Evolutionary conservation across 2,329 filamentous ascomycete genomes (phyloP), one percentile per base, ranked within the genome.

Genomic region (Monosporascus sp.): DNA sequence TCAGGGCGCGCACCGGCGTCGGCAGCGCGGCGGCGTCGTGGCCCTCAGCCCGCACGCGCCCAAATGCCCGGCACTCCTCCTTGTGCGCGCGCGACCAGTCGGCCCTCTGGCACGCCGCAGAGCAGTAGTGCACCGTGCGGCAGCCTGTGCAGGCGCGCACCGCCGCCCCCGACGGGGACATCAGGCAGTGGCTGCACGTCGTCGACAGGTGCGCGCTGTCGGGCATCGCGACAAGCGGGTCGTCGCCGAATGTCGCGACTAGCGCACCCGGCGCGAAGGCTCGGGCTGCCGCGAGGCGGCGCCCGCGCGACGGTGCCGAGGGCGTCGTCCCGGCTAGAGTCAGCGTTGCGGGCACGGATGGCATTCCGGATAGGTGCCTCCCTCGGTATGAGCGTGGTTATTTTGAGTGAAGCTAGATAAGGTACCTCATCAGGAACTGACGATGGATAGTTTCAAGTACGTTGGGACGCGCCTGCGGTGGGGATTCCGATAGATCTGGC

Each of bases 11-110:
- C 24, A 82, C 77, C 0, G 79, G 75, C 1, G 82, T 83, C 1
- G 82, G 83, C 52, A 83, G 59, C 41, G 20, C 11, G 11, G 18
- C 11, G 60, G 58, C 63, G 41, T 64, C 65, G 55, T 62, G 63
- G 17, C 61, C 66, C 45, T 65, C 63, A 46, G 63, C 64, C 20
- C 75, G 68, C 20, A 77, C 71, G 47, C 70, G 72, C 57, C 64
- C 60, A 55, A 78, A 70, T 35, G 71, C 65, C 27, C 67, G 66
- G 70, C 83, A 86, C 69, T 86, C 83, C 46, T 67, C 67, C 59
- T 74, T 72, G 68, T 86, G 83, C 41, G 73, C 70, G 2, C 65
- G 63, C 7, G 65, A 65, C 82, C 83, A 85, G 62, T 80, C 75
- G 2, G 73, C 68, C 24, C 70, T 69, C 67, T 86, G 83, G 67